Evolutionary conservation across 352 stramenopile species (phyloP), one percentile per base, ranked within the genome.

Genomic region (Phytophthora crassamura): DNA sequence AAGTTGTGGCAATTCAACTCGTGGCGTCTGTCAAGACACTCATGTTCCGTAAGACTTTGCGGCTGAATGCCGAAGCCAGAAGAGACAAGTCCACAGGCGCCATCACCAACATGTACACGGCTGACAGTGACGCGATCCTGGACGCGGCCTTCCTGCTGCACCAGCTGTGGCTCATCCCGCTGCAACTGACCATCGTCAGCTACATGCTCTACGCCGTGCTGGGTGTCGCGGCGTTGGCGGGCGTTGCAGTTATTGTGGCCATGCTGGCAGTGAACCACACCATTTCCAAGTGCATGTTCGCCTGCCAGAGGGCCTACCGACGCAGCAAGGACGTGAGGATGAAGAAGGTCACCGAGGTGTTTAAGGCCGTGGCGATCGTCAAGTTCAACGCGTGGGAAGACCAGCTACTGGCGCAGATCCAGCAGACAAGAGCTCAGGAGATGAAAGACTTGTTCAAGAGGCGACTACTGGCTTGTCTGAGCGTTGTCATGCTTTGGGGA

Each of bases 381-480:
- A 98, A 98, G 73, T 97, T 97, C 43, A 97, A 97, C 68, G 85
- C 86, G 0, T 98, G 89, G 90, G 94, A 98, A 58, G 49, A 78
- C 18, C 86, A 83, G 7, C 93, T 98, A 69, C 62, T 83, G 39
- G 78, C 74, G n/a, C 79, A 94, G 11, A 82, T 86, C 45, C 50
- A 57, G 20, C 36, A 64, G 11, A 67, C 62, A 8, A 67, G 80
- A 4, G 55, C 56, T 2, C 55, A 51, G 5, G 80, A 89, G 47
- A 59, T 87, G 41, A 56, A 64, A 12, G 35, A 77, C n/a, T 49
- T 86, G 7, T 74, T 74, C 18, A 50, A 55, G 39, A 36, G 61
- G 7, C 64, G 73, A 7, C 55, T 77, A 0, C 66, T 77, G 3
- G 61, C 57, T 14, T 72, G 73, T 10, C 49, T 64, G 33, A 79